phyloP scores from a whole-genome alignment of 2,329 filamentous ascomycete species.

The Botrytis medusae region DNA sequence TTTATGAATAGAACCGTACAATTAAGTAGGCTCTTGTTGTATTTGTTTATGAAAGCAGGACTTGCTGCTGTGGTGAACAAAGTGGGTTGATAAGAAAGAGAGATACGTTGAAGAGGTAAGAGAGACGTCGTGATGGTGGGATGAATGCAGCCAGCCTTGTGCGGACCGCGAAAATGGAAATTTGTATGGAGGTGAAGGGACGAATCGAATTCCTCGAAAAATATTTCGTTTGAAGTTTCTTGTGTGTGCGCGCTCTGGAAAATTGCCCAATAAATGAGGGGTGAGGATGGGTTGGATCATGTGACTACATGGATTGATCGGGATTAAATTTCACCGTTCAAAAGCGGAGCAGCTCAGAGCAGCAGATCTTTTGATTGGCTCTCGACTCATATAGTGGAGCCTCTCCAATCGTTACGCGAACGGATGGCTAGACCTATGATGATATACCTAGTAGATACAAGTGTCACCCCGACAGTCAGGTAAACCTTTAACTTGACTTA shows the following conservation, averaged over 20 bases:
- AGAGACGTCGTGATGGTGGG: conserved; percentile 35
- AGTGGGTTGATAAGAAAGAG: conserved; percentile 53
- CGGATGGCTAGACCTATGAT: conserved; percentile 2
- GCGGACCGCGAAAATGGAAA: conserved; percentile 24
- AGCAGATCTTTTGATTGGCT: not conserved
- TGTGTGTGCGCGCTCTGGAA: not conserved
- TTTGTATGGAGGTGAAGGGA: not conserved
- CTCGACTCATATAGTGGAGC: not conserved
- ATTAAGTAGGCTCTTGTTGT: conserved; percentile 38
- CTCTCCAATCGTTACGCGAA: conserved; percentile 1
- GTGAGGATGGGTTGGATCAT: not conserved
- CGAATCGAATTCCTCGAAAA: conserved; percentile 16
- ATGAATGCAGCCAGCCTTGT: conserved; percentile 27
- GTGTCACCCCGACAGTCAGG: not conserved
- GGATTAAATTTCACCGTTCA: not conserved
- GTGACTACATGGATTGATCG: not conserved
- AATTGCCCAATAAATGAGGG: conserved; percentile 1
- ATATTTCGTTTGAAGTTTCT: conserved; percentile 17
- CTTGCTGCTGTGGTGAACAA: conserved; percentile 53
- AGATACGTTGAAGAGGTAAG: conserved; percentile 43
- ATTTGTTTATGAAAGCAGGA: conserved; percentile 43
- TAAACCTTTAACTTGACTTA: not conserved
- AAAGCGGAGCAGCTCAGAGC: not conserved
- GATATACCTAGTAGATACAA: not conserved
- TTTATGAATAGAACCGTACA: conserved; percentile 44